Conservation (phyloP, 2,329 filamentous ascomycete species). For the Venturia oleaginea region DNA sequence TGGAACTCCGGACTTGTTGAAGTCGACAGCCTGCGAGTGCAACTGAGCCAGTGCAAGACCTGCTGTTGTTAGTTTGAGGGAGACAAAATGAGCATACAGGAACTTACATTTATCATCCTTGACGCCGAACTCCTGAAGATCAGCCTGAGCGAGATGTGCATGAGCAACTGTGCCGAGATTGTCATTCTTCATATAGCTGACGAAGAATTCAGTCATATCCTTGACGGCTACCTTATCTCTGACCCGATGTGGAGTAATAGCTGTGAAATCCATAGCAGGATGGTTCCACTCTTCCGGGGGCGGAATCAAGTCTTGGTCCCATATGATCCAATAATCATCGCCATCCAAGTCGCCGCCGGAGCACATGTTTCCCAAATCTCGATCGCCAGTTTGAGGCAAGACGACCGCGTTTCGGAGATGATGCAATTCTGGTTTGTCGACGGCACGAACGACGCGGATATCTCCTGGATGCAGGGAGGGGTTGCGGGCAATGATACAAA, state of each 20-base stretch:
- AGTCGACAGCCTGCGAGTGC: conserved; percentile 90
- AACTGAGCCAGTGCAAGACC: conserved; percentile 63
- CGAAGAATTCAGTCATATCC: conserved; percentile 78
- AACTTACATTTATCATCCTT: conserved; percentile 57
- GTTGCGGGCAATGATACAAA: conserved; percentile 82
- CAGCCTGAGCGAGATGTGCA: conserved; percentile 71
- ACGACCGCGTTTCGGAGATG: conserved; percentile 82
- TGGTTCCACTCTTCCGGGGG: conserved; percentile 57
- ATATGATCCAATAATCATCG: conserved; percentile 91
- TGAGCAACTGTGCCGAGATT: conserved; percentile 69
- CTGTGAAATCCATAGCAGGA: conserved; percentile 67
- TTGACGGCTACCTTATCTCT: conserved; percentile 56
- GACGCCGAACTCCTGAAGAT: conserved; percentile 53
- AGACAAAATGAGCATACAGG: background rate
- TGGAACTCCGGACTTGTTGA: conserved; percentile 77
- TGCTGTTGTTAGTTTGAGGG: conserved; percentile 22
- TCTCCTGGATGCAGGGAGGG: conserved; percentile 92
- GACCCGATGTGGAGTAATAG: conserved; percentile 47
- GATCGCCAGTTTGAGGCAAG: conserved; percentile 72
- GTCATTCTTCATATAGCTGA: conserved; percentile 88
- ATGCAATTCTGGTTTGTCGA: conserved; percentile 61
- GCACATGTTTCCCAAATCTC: conserved; percentile 85
- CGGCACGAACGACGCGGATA: conserved; percentile 75
- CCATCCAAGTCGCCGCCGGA: conserved; percentile 94
- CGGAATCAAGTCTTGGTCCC: conserved; percentile 63